A percentile compares a stretch with the other conserved stretches of the same genome.
Conservation (phyloP, 352 stramenopile genomes). For the Phytophthora aleatoria region DNA sequence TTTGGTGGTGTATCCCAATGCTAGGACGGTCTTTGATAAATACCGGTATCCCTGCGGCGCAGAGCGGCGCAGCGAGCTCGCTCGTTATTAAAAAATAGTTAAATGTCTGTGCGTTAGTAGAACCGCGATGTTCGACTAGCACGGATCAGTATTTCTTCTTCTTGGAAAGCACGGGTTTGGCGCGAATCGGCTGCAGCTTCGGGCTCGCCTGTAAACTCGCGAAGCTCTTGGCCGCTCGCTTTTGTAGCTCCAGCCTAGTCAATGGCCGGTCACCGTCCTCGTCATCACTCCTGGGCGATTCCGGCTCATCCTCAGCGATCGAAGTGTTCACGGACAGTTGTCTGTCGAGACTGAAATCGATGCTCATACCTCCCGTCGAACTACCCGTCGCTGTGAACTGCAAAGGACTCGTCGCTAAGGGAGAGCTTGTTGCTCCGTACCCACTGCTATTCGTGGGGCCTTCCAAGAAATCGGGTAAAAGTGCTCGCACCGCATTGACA, state of each 20-base stretch:
- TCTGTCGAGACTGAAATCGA: slow-evolving; percentile 22
- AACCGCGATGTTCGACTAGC: not conserved
- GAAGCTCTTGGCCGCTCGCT: slow-evolving; percentile 56
- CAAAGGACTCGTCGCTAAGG: slow-evolving; percentile 16
- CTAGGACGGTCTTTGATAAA: no score
- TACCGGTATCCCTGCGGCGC: no score
- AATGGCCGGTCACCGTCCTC: slow-evolving; percentile 69
- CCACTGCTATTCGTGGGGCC: slow-evolving; percentile 9
- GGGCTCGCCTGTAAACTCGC: slow-evolving; percentile 51
- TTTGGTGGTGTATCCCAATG: no score
- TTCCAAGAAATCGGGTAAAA: slow-evolving; percentile 48
- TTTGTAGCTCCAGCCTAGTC: slow-evolving; percentile 67
- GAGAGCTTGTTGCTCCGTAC: slow-evolving; percentile 14
- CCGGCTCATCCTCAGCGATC: slow-evolving; percentile 55
- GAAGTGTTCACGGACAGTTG: slow-evolving; percentile 30
- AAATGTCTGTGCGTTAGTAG: no score
- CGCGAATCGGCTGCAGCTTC: slow-evolving; percentile 46
- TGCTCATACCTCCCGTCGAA: not conserved
- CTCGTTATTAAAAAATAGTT: no score
- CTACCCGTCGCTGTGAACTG: not conserved
- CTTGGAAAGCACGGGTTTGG: slow-evolving; percentile 34
- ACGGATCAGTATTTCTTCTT: slow-evolving; percentile 49
- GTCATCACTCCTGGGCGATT: slow-evolving; percentile 57
- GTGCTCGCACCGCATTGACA: slow-evolving; percentile 46
- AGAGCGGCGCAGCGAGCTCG: no score